Base-by-base conservation (phyloP, 1,284 basidiomycete genomes). In the Irpex sp. region DNA sequence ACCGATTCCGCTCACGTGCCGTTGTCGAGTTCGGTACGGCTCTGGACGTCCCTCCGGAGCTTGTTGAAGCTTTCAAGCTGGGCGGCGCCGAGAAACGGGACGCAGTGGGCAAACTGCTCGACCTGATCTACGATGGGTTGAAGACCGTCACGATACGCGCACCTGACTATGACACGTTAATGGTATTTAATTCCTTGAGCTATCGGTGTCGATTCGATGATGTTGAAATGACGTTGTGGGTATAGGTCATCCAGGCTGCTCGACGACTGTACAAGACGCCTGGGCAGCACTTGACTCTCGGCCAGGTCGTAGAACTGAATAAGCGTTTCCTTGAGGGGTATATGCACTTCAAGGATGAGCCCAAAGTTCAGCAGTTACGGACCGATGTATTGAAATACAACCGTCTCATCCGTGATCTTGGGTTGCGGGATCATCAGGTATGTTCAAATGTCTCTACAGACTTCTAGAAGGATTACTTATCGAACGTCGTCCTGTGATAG, bases 361-460 rank as follows among this genome's bases (percentile, higher is more conserved):
- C 96, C 0, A 86, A 91, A 26, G 88, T 99, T 21, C 87, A 93
- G 72, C 88, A 91, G 60, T 81, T 99, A 21, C 86, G 93, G 57
- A 81, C 81, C 57, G 89, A 94, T 66, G 94, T 99, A n/a, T 81
- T 96, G 49, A 91, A 91, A 67, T 99, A 99, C 76, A 99, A 99
- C 75, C 91, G 94, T 64, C 81, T 91, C 60, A 82, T 99, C 49
- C 85, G 91, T 54, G 95, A 98, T 78, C 84, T 99, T 65, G 97
- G 97, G n/a, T 81, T 99, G 64, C 91, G 96, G 61, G 97, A 99
- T 75, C 97, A 99, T 74, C 97, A 99, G 81, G 96, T 96, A 68
- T 63, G 74, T 67, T 31, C 3, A 4, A 38, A 44, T n/a, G 47
- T 4, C 19, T 11, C 19, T 17, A 26, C 13, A 2, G 37, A 13